A percentile compares a stretch with the other conserved stretches of the same genome.
phyloP scores from a whole-genome alignment of 352 stramenopile genomes.

The Globisporangium nagaii region DNA sequence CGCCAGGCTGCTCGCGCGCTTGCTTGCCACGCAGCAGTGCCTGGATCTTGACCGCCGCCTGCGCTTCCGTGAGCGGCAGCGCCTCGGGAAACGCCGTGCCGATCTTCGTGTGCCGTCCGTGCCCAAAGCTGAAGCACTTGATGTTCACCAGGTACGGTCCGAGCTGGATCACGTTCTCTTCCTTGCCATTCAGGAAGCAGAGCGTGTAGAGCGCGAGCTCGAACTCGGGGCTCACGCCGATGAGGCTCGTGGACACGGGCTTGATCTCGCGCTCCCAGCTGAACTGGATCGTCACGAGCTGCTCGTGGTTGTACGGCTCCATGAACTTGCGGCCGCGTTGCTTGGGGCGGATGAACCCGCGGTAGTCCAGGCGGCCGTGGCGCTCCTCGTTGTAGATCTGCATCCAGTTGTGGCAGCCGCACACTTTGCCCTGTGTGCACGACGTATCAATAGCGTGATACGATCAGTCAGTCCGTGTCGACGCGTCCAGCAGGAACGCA shows the following conservation, averaged over 20 bases:
- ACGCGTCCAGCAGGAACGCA: too few relatives aligned
- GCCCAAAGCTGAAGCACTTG: slow-evolving; percentile 86
- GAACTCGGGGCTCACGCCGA: slow-evolving; percentile 94
- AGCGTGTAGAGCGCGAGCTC: slow-evolving; percentile 96
- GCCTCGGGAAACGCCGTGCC: slow-evolving; percentile 77
- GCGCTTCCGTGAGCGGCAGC: slow-evolving; percentile 57
- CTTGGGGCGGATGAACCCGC: slow-evolving; percentile 90
- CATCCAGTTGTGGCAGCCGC: slow-evolving; percentile 96
- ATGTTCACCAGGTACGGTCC: slow-evolving; percentile 86
- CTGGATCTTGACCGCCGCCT: slow-evolving; percentile 77
- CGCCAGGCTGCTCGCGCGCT: slow-evolving; percentile 19
- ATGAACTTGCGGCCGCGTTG: slow-evolving; percentile 62
- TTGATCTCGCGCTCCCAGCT: slow-evolving; percentile 87
- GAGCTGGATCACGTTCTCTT: slow-evolving; percentile 84
- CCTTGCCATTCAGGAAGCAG: slow-evolving; percentile 89
- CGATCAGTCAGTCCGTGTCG: too few relatives aligned
- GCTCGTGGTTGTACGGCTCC: slow-evolving; percentile 82
- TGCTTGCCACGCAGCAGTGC: slow-evolving; percentile 47
- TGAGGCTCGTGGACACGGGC: slow-evolving; percentile 89
- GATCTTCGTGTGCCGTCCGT: slow-evolving; percentile 69
- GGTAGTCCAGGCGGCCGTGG: slow-evolving; percentile 90
- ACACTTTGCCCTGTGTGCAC: slow-evolving; percentile 67
- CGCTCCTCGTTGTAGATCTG: slow-evolving; percentile 96
- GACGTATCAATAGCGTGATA: background rate
- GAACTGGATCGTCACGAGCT: slow-evolving; percentile 95